Evolutionary conservation across 148 eudicot genomes (phyloP).

Genomic region (Rhododendron simsii): DNA sequence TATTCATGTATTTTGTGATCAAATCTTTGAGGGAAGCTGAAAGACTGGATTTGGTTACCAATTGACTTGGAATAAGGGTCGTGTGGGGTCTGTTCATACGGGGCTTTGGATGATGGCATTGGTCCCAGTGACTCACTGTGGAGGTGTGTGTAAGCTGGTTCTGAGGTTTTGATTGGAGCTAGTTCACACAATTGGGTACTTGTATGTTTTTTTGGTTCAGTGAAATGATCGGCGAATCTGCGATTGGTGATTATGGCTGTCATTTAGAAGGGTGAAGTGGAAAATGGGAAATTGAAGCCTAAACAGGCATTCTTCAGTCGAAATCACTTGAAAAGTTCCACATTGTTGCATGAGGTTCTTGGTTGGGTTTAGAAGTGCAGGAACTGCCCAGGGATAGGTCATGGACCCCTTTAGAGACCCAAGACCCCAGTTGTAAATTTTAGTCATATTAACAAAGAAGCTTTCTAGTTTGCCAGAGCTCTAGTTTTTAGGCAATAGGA

Average conservation of each 20-base stretch:
- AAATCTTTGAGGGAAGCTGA: not conserved
- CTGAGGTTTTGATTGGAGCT: not conserved
- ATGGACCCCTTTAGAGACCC: not conserved
- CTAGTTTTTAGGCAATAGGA: not conserved
- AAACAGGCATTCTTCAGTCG: not conserved
- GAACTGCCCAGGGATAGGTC: not conserved
- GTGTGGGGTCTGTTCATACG: not conserved
- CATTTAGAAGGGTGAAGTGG: not conserved
- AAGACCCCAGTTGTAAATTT: not conserved
- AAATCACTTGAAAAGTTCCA: not conserved
- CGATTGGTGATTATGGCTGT: not conserved
- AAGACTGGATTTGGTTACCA: not conserved
- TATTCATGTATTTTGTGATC: too few relatives aligned
- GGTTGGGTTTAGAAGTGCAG: not conserved
- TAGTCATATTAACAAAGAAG: not conserved
- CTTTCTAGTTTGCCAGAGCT: not conserved
- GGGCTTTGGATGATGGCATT: not conserved
- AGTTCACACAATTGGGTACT: not conserved
- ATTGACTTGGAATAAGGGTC: not conserved
- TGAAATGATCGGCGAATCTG: not conserved
- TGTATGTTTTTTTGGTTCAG: not conserved
- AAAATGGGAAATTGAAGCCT: not conserved
- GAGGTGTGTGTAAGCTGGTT: not conserved
- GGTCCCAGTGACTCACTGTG: not conserved
- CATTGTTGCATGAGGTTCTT: not conserved